Evolutionary conservation across 2,329 filamentous ascomycete species (phyloP), one percentile per base, ranked within the genome.

Genomic region (Beauveria caledonica): DNA sequence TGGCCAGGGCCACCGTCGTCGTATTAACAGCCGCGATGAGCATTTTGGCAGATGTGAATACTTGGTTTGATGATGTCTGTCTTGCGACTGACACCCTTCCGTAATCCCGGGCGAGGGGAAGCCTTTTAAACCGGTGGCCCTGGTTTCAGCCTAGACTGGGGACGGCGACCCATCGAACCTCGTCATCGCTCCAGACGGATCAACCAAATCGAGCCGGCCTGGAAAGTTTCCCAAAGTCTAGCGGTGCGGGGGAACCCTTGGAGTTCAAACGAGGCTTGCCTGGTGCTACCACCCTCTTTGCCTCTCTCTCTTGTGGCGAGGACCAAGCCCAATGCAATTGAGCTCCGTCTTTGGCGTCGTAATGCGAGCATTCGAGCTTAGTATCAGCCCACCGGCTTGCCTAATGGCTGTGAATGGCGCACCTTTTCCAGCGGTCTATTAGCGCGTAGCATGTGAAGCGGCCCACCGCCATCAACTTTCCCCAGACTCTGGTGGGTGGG

Each of bases 1-100:
- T 29, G 53, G 59, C 59, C 36, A 33, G 19, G n/a, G 53, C 53
- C 59, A 61, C n/a, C 39, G 59, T 40, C 5, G 7, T 50, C n/a
- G 21, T 15, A 23, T 46, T 52, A 1, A 52, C 58, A 27, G 50
- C 19, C 9, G 21, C 21, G 42, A 54, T 23, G n/a, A 60, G 50
- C 58, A 60, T 60, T 29, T 40, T 15, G 25, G 17, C 17, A 29
- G 25, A 25, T 59, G 36, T n/a, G 23, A 39, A 45, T 36, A 45
- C 15, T 33, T 15, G 42, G 17, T 3, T 58, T 44, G n/a, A 21
- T 49, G 5, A 36, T 36, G 11, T 40, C n/a, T 49, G 21, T 17
- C 29, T 19, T 44, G 17, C 21, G 11, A 29, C 29, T 48, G 46
- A 49, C n/a, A 1, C 5, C 3, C 17, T 11, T 33, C 36, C 9